Conservation (phyloP, 768 basidiomycete genomes). For the Calocera cornea region DNA sequence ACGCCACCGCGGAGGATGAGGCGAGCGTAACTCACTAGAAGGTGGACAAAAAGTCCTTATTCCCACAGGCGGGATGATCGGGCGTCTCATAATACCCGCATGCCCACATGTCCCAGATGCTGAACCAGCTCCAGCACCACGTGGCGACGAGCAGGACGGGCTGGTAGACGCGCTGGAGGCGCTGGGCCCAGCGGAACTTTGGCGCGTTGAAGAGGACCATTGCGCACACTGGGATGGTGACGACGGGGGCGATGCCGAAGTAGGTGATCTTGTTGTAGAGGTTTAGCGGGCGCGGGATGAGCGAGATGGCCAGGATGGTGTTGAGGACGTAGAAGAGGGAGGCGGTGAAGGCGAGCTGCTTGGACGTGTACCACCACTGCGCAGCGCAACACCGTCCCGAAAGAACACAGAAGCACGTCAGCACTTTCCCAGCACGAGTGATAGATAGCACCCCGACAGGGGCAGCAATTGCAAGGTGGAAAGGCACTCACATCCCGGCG, state of each 20-base stretch:
- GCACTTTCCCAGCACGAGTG: no score
- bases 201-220: conserved; percentile 3
- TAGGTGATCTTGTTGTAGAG: conserved; percentile 5
- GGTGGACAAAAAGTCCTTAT: background rate
- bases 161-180: background rate
- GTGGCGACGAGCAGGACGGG: background rate
- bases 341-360: conserved; percentile 1
- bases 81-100: background rate
- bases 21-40: background rate
- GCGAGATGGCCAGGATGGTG: conserved; percentile 3
- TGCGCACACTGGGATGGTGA: background rate
- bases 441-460: no score
- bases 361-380: conserved; percentile 4
- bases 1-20: no score
- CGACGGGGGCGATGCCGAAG: background rate
- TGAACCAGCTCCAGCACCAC: conserved; percentile 1
- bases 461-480: no score
- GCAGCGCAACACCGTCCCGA: no score
- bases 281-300: conserved; percentile 2
- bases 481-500: background rate
- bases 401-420: no score
- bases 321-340: conserved; percentile 4
- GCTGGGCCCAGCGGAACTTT: background rate
- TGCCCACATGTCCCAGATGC: background rate
- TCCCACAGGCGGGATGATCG: background rate